Conservation (phyloP, 805 yeast species). For the Teunomyces aglyptinius region DNA sequence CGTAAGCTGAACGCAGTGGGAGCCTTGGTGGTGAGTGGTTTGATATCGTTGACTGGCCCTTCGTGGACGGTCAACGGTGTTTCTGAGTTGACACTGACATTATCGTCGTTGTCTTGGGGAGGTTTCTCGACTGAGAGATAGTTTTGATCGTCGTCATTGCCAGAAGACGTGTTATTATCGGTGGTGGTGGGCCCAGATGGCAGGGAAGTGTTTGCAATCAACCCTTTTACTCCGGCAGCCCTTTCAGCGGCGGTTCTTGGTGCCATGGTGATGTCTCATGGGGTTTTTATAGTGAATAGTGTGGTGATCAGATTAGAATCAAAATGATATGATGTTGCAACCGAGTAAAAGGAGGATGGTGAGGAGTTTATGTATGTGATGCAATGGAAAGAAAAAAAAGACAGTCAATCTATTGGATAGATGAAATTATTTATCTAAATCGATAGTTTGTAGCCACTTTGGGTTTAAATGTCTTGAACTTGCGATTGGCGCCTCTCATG, state of each 20-base stretch:
- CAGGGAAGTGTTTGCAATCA: background rate
- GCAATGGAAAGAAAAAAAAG: background rate
- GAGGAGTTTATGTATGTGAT: background rate
- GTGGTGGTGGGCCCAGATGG: constrained; percentile 15
- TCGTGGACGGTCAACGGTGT: constrained; percentile 9
- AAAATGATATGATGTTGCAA: background rate
- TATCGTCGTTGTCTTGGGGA: constrained; percentile 7
- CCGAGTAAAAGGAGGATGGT: background rate
- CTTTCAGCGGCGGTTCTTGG: constrained; percentile 11
- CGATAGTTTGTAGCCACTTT: background rate
- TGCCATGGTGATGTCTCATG: constrained; percentile 9
- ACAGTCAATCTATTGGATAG: background rate
- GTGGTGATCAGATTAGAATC: background rate
- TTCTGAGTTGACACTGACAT: constrained; percentile 13
- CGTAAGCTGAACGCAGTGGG: background rate
- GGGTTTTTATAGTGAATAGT: background rate
- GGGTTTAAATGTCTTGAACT: background rate
- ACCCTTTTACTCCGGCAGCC: constrained; percentile 2
- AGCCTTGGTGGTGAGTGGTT: background rate
- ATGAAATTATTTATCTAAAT: background rate
- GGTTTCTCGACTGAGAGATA: background rate
- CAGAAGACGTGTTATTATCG: background rate
- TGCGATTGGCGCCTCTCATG: background rate
- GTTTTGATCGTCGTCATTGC: background rate
- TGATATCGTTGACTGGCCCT: constrained; percentile 2